These are phyloP conservation scores for Strobilomyces echinocephalus DNA, from an alignment of 768 basidiomycete genomes.

Conservation along the genomic window DNA sequence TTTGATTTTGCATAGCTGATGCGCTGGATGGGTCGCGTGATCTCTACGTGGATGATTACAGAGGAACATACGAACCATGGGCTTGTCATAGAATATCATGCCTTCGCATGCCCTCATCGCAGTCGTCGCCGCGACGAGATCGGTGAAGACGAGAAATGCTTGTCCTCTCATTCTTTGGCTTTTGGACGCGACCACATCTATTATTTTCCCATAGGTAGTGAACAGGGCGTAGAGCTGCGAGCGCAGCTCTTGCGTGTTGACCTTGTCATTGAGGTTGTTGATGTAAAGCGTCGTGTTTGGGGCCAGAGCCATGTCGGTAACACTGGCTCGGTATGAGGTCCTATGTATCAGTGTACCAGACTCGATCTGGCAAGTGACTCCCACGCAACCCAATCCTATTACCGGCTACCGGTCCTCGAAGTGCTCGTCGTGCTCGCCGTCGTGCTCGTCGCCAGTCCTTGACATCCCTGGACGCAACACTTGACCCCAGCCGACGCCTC, in stretches of 20 bases:
- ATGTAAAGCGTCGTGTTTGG: constrained; percentile 89
- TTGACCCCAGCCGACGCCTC: neutral
- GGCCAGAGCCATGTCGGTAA: constrained; percentile 44
- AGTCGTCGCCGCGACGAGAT: constrained; percentile 85
- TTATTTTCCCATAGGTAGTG: constrained; percentile 86
- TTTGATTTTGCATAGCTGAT: constrained; percentile 89
- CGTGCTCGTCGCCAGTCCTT: constrained; percentile 3
- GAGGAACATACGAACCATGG: constrained; percentile 57
- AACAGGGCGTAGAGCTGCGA: constrained; percentile 83
- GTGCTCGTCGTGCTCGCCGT: neutral
- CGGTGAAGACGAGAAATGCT: constrained; percentile 93
- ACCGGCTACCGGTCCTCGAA: neutral
- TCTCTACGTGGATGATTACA: constrained; percentile 3
- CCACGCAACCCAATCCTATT: constrained; percentile 10
- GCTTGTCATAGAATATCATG: constrained; percentile 89
- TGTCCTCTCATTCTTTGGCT: constrained; percentile 84
- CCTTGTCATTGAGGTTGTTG: constrained; percentile 89
- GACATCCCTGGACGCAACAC: constrained; percentile 1
- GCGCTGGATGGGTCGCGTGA: constrained; percentile 45
- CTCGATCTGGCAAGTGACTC: constrained; percentile 21
- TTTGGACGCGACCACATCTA: constrained; percentile 91
- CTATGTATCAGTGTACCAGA: neutral
- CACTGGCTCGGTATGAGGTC: neutral
- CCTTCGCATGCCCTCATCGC: constrained; percentile 93
- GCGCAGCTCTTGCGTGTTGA: constrained; percentile 86